phyloP scores from a whole-genome alignment of 2,329 filamentous ascomycete species.

The Keithomyces neogunnii region DNA sequence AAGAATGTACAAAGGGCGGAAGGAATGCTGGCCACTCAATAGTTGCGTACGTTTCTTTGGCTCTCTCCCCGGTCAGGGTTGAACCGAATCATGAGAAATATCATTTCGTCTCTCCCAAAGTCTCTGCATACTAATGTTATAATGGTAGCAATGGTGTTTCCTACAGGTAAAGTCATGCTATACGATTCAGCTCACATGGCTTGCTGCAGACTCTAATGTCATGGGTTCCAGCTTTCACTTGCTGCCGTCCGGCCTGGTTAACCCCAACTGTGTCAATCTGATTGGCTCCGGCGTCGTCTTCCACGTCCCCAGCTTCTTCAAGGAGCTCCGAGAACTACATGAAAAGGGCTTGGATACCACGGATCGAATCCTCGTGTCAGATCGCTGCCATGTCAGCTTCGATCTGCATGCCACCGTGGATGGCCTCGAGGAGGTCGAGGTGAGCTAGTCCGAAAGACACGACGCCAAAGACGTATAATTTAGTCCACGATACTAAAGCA shows the following conservation, averaged over 20 bases:
- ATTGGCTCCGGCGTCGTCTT: conserved; percentile 64
- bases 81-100: conserved; percentile 3
- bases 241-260: conserved; percentile 62
- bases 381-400: conserved; percentile 55
- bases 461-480: conserved; percentile 6
- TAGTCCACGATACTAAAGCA: background rate
- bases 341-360: conserved; percentile 16
- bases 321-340: conserved; percentile 31
- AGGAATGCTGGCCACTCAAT: conserved; percentile 14
- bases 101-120: no score
- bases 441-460: conserved; percentile 23
- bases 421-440: conserved; percentile 54
- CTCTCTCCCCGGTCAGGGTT: background rate
- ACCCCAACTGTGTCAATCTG: conserved; percentile 60
- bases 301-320: conserved; percentile 40
- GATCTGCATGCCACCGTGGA: conserved; percentile 60
- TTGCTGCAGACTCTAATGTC: conserved; percentile 8
- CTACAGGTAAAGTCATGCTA: conserved; percentile 20
- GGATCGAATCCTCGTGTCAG: conserved; percentile 52
- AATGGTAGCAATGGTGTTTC: conserved; percentile 22
- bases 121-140: background rate
- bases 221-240: conserved; percentile 46
- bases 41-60: conserved; percentile 2
- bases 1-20: background rate
- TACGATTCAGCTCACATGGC: background rate